Percentiles rank a stretch among this genome's conserved stretches.
These are phyloP conservation scores for Flaveria linearis DNA, from an alignment of 129 eudicot species.

Conservation along the genomic window DNA sequence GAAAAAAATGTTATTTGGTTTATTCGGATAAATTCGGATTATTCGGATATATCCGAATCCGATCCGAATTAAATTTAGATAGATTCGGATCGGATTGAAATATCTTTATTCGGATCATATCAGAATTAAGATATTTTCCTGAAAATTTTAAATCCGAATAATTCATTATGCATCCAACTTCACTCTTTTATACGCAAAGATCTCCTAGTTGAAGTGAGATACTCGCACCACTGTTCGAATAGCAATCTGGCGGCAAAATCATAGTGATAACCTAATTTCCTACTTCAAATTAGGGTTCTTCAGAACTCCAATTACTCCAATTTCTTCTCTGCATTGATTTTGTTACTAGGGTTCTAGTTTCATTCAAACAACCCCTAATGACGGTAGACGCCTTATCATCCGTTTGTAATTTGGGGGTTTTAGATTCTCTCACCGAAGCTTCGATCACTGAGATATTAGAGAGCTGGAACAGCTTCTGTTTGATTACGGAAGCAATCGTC, in stretches of 20 bases:
- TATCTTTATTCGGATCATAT: too few species aligned
- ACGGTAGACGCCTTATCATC: slow-evolving; percentile 45
- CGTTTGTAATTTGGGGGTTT: slow-evolving; percentile 47
- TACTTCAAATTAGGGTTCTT: slow-evolving; percentile 21
- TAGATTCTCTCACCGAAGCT: slow-evolving; percentile 50
- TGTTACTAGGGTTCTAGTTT: slow-evolving; percentile 32
- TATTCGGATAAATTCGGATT: too few species aligned
- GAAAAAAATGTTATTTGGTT: too few species aligned
- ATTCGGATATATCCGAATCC: too few species aligned
- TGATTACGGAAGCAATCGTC: slow-evolving; percentile 31
- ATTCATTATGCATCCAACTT: too few species aligned
- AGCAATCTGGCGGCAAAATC: slow-evolving; percentile 28
- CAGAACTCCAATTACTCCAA: slow-evolving; percentile 1
- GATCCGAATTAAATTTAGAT: too few species aligned
- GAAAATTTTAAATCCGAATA: too few species aligned
- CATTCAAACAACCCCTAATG: slow-evolving; percentile 16
- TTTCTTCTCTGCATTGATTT: background rate
- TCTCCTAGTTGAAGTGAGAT: too few species aligned
- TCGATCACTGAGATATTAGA: slow-evolving; percentile 55
- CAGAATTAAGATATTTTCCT: too few species aligned
- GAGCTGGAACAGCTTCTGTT: slow-evolving; percentile 71
- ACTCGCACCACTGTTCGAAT: background rate
- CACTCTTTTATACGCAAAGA: too few species aligned
- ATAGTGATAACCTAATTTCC: background rate
- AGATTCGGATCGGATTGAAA: too few species aligned